A percentile compares a stretch with the other conserved stretches of the same genome.
phyloP scores from a whole-genome alignment of 2,329 filamentous ascomycete species.

The Fusarium cicatricum region DNA sequence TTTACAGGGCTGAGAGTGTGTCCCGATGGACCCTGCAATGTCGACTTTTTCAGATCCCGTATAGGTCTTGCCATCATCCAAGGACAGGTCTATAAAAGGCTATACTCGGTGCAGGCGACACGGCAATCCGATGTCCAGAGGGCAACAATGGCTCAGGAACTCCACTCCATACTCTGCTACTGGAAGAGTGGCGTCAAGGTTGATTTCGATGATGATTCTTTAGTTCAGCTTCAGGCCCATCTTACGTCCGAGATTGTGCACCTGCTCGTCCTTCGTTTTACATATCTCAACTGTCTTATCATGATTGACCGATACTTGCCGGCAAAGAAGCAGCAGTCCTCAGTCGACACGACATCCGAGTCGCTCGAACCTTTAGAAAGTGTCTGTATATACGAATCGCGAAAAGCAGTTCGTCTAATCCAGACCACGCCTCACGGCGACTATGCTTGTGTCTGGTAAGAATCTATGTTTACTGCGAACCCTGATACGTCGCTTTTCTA shows the following conservation, averaged over 20 bases:
- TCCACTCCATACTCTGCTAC: constrained; percentile 31
- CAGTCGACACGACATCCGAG: not conserved
- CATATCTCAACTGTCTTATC: constrained; percentile 38
- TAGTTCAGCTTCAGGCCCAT: constrained; percentile 14
- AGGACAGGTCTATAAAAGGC: constrained; percentile 37
- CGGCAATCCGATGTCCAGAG: constrained; percentile 27
- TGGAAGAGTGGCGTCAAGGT: constrained; percentile 32
- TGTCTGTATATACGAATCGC: constrained; percentile 37
- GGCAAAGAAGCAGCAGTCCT: constrained; percentile 1
- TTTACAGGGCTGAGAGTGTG: not conserved
- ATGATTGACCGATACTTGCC: constrained; percentile 35
- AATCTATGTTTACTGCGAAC: not conserved
- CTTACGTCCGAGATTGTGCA: constrained; percentile 35
- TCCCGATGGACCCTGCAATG: not conserved
- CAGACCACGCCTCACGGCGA: constrained; percentile 35
- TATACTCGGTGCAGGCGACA: constrained; percentile 37
- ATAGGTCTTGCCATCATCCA: constrained; percentile 39
- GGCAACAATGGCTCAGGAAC: constrained; percentile 28
- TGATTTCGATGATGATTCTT: not conserved
- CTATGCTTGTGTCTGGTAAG: constrained; percentile 31
- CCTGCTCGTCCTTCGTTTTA: constrained; percentile 38
- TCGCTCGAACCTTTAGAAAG: constrained; percentile 2
- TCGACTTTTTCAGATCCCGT: constrained; percentile 35
- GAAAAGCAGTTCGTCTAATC: constrained; percentile 38
- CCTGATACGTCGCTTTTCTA: not conserved